Evolutionary conservation across 768 basidiomycete species (phyloP), one percentile per base, ranked within the genome.

Genomic region (Mycena haematopus): DNA sequence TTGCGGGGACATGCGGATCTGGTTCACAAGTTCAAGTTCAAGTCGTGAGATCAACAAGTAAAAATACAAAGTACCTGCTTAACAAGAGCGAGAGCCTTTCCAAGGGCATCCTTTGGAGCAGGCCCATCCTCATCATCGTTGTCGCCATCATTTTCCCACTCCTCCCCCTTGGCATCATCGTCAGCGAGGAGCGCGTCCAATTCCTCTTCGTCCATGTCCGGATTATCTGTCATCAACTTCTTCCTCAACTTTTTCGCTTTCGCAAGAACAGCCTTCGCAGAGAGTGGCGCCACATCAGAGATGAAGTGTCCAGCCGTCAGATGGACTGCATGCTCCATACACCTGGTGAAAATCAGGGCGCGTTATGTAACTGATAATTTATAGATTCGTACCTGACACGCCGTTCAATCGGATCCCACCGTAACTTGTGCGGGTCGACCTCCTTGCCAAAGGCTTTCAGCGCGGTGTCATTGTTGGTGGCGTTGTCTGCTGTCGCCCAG

Each of bases 271-370:
- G 46, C 54, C 62, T 42, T 15, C 29, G 45, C 21, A 7, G 52
- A 55, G 25, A 65, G 38, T 1, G 64, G 72, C 25, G 67, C 63
- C 1, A 76, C 60, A 6, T 66, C 61, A 40, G 73, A 59, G 24
- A 76, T 60, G 52, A 77, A 75, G 24, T 70, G 67, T 17, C 68
- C 65, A 0, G 72, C 73, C 13, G 62, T 68, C 24, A 76, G 72
- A 58, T 76, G 66, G 17, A 76, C 50, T 0, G 67, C 62, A 53
- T 77, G 76, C 56, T 77, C 76, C 69, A 77, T 76, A 65, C 76
- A 77, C 42, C 73, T 73, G 50, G 36, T 56, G 22, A 46, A 40
- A 17, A 56, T 56, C 24, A 27, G 10, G 27, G 25, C 38, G 31
- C 3, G 5, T 27, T 1, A 17, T 14, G 15, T n/a, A n/a, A n/a